phyloP scores from a whole-genome alignment of 768 basidiomycete genomes.

The Candolleomyces efflorescens region DNA sequence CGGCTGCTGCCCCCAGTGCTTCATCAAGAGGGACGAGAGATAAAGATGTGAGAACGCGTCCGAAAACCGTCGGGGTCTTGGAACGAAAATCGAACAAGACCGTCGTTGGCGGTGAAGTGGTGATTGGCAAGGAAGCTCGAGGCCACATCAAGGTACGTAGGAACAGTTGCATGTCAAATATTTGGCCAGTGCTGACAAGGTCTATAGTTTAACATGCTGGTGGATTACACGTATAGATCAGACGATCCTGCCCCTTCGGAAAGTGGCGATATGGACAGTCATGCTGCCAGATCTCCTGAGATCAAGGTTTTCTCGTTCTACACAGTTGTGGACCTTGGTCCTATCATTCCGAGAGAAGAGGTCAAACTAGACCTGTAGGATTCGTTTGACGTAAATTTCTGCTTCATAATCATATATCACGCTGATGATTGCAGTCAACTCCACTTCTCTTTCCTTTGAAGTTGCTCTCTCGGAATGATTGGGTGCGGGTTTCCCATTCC shows the following conservation, averaged over 20 bases:
- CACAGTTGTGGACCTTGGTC: slow-evolving; percentile 75
- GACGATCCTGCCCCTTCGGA: slow-evolving; percentile 77
- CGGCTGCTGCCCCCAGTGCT: slow-evolving; percentile 32
- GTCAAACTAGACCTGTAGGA: slow-evolving; percentile 18
- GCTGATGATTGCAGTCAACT: too few relatives aligned
- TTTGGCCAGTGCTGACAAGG: not conserved
- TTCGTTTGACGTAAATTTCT: not conserved
- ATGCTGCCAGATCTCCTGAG: slow-evolving; percentile 51
- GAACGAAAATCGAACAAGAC: slow-evolving; percentile 91
- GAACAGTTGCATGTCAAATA: not conserved
- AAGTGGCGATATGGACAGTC: slow-evolving; percentile 42
- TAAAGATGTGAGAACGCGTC: slow-evolving; percentile 42
- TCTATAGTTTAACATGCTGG: slow-evolving; percentile 32
- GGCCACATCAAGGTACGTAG: slow-evolving; percentile 73
- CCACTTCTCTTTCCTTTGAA: too few relatives aligned
- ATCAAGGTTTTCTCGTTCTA: slow-evolving; percentile 91
- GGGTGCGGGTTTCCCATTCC: too few relatives aligned
- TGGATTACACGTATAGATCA: slow-evolving; percentile 90
- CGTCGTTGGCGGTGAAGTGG: slow-evolving; percentile 83
- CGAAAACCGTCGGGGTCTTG: slow-evolving; percentile 71
- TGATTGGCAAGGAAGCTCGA: slow-evolving; percentile 72
- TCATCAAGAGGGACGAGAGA: slow-evolving; percentile 38
- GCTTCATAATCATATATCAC: too few relatives aligned
- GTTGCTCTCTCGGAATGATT: too few relatives aligned
- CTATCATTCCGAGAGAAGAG: slow-evolving; percentile 61